Percentiles rank a stretch among this genome's conserved stretches.
Conservation (phyloP, 495 filamentous ascomycete genomes). For the Annulohypoxylon moriforme region DNA sequence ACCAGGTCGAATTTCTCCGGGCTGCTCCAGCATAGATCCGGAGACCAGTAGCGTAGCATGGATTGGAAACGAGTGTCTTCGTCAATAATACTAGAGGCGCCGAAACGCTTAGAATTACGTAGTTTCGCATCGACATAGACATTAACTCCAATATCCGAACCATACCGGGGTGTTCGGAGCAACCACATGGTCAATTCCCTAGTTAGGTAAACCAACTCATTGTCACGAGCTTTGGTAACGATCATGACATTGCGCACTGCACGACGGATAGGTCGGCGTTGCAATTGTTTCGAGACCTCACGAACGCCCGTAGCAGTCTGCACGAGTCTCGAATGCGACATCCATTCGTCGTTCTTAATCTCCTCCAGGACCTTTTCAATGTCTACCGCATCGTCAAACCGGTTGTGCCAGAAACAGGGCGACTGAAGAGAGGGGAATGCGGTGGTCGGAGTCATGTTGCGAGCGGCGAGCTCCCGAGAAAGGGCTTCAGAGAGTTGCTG, state of each 20-base stretch:
- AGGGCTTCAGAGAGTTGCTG: slow-evolving; percentile 74
- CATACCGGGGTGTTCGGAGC: slow-evolving; percentile 83
- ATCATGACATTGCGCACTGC: slow-evolving; percentile 94
- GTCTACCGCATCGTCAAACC: slow-evolving; percentile 95
- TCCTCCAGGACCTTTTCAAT: slow-evolving; percentile 95
- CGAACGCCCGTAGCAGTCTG: slow-evolving; percentile 95
- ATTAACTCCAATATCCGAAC: slow-evolving; percentile 81
- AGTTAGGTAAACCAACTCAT: slow-evolving; percentile 84
- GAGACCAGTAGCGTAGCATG: slow-evolving; percentile 93
- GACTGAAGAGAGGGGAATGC: slow-evolving; percentile 79
- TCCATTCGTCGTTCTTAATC: slow-evolving; percentile 87
- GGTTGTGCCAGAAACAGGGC: slow-evolving; percentile 96
- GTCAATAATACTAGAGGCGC: slow-evolving; percentile 75
- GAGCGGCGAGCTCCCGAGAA: slow-evolving; percentile 66
- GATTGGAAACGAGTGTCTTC: slow-evolving; percentile 75
- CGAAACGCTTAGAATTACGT: slow-evolving; percentile 85
- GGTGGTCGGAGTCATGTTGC: slow-evolving; percentile 65
- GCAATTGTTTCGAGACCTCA: slow-evolving; percentile 93
- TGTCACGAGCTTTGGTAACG: slow-evolving; percentile 95
- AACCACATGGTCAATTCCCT: slow-evolving; percentile 88
- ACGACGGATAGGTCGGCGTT: slow-evolving; percentile 85
- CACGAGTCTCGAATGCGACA: slow-evolving; percentile 90
- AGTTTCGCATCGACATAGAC: slow-evolving; percentile 96
- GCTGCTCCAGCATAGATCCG: slow-evolving; percentile 88
- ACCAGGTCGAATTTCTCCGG: slow-evolving; percentile 95